Conservation (phyloP, 345 rosid species). For the Schrenkiella parvula region DNA sequence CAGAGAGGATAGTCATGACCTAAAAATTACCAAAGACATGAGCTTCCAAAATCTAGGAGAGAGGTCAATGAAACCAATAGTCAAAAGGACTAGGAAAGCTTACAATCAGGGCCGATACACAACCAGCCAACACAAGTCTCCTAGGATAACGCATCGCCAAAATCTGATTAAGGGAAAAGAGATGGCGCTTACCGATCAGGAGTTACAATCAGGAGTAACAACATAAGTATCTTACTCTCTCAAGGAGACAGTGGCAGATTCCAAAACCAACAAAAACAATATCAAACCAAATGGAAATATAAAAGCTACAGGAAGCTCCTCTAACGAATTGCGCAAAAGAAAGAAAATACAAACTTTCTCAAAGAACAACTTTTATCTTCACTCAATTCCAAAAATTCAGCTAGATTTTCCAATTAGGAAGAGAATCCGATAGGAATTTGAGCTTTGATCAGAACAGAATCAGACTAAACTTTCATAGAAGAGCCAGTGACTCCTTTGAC, state of each 20-base stretch:
- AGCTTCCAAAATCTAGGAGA: not conserved
- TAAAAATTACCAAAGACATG: conserved; percentile 28
- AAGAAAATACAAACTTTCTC: not conserved
- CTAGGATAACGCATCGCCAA: conserved; percentile 98
- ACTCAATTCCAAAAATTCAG: not conserved
- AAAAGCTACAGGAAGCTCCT: not conserved
- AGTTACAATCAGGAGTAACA: too few relatives aligned
- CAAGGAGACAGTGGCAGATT: too few relatives aligned
- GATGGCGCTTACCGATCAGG: not conserved
- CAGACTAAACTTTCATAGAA: not conserved
- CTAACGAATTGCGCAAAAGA: not conserved
- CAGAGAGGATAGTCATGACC: conserved; percentile 97
- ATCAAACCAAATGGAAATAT: not conserved
- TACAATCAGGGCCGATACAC: conserved; percentile 71
- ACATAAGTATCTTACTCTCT: not conserved
- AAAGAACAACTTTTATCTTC: not conserved
- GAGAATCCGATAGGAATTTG: not conserved
- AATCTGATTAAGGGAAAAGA: conserved; percentile 48
- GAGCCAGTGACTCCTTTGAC: not conserved
- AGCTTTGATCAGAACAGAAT: not conserved
- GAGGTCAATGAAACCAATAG: not conserved
- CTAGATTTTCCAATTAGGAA: not conserved
- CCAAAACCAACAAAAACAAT: not conserved
- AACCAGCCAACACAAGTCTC: conserved; percentile 91
- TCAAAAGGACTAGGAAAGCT: conserved; percentile 27